Evolutionary conservation across 192 early-diverging fungal genomes (phyloP).

Genomic region (Mortierella claussenii): DNA sequence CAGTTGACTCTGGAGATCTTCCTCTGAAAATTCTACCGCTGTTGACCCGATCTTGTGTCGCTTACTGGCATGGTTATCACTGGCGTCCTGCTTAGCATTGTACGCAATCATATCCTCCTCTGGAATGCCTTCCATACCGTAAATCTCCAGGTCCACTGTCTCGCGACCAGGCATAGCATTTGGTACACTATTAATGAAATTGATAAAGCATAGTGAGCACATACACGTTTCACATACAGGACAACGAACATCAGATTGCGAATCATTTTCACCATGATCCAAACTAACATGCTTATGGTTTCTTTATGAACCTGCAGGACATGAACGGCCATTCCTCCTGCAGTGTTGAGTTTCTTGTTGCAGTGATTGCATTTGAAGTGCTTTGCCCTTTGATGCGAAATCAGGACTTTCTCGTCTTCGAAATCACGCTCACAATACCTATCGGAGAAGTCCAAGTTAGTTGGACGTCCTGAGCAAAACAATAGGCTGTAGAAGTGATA

Average conservation of each 20-base stretch:
- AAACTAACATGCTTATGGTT: constrained; percentile 71
- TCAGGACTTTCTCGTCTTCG: constrained; percentile 93
- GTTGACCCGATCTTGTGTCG: constrained; percentile 52
- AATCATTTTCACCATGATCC: background rate
- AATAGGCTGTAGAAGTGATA: background rate
- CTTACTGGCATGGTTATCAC: constrained; percentile 57
- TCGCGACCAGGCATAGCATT: constrained; percentile 90
- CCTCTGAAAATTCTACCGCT: constrained; percentile 48
- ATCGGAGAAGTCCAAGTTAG: background rate
- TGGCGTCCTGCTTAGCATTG: constrained; percentile 60
- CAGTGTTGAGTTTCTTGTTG: constrained; percentile 87
- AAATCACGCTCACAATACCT: constrained; percentile 97
- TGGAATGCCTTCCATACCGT: constrained; percentile 95
- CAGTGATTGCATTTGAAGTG: constrained; percentile 95
- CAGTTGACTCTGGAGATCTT: constrained; percentile 55
- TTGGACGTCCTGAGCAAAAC: background rate
- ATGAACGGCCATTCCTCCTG: constrained; percentile 91
- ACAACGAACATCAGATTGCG: no score
- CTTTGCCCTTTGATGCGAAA: constrained; percentile 93
- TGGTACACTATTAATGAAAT: constrained; percentile 70
- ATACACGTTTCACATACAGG: background rate
- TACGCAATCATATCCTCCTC: constrained; percentile 80
- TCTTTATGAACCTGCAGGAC: constrained; percentile 95
- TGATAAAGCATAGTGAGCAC: background rate
- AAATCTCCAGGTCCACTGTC: constrained; percentile 89